phyloP scores from a whole-genome alignment of 768 basidiomycete genomes.

The Rubroboletus pulcherrimus region DNA sequence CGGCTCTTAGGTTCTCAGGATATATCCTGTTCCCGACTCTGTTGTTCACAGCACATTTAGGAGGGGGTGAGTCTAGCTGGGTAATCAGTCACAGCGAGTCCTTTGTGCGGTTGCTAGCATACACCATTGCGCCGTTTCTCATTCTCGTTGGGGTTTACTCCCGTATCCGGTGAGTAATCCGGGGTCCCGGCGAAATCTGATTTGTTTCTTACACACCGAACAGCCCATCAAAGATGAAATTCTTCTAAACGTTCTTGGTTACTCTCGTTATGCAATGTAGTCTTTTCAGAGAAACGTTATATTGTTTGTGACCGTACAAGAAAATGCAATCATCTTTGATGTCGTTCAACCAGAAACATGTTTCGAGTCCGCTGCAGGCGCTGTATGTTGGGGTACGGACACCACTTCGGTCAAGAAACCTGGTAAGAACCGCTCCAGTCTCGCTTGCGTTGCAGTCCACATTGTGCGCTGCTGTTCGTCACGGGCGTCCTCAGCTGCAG shows the following conservation, averaged over 20 bases:
- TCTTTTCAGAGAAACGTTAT: not conserved
- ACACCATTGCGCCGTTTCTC: slow-evolving; percentile 50
- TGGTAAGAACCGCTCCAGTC: slow-evolving; percentile 88
- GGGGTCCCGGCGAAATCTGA: not conserved
- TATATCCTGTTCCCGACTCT: slow-evolving; percentile 63
- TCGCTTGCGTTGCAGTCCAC: slow-evolving; percentile 82
- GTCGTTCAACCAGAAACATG: slow-evolving; percentile 9
- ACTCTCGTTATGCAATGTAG: not conserved
- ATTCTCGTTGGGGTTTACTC: slow-evolving; percentile 41
- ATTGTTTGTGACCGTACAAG: not conserved
- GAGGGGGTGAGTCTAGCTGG: slow-evolving; percentile 70
- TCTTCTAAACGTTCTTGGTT: slow-evolving; percentile 32
- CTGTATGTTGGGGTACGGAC: slow-evolving; percentile 31
- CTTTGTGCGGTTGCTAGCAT: slow-evolving; percentile 47
- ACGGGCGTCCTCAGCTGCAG: slow-evolving; percentile 41
- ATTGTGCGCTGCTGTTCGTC: slow-evolving; percentile 62
- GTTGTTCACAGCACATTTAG: slow-evolving; percentile 62
- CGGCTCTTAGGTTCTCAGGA: slow-evolving; percentile 55
- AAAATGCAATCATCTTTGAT: slow-evolving; percentile 1
- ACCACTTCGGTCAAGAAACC: slow-evolving; percentile 79
- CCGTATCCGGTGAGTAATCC: slow-evolving; percentile 47
- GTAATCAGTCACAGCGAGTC: slow-evolving; percentile 34
- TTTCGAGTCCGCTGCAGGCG: slow-evolving; percentile 14
- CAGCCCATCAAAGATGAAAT: slow-evolving; percentile 65
- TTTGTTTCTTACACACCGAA: not conserved